Base-by-base conservation (phyloP, 495 filamentous ascomycete genomes). In the Copromyces sp. region DNA sequence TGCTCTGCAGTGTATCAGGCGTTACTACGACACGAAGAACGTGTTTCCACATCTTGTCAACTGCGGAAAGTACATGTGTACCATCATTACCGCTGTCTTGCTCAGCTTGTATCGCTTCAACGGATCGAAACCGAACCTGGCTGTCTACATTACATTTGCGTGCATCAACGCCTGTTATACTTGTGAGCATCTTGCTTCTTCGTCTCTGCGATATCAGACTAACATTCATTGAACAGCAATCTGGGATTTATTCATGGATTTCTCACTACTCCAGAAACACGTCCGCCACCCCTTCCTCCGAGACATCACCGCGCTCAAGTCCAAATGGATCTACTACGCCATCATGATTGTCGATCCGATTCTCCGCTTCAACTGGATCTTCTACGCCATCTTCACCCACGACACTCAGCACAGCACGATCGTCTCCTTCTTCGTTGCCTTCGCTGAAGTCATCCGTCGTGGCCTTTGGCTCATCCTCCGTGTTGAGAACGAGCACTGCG, bases 241-340 rank as follows among this genome's bases (percentile, higher is more conserved):
- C n/a, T 99, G 95, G 95, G 95, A 99, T 76, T 77, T 99, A n/a
- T 88, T 91, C 72, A 97, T 98, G 92, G 95, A 99, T 81, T 98
- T 94, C 90, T 94, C 88, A 53, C 84, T 98, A 17, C 86, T 93
- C 9, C 93, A 97, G 74, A 87, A 91, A 1, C 89, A 92, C 69
- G 87, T 92, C 3, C 83, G 85, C 44, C 85, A 91, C 70, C 86
- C 84, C 1, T 89, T 94, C 69, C 87, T 99, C 20, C 89, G 95
- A n/a, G 86, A 92, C 47, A 88, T 89, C n/a, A 86, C 94, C 0
- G 93, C 90, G 1, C 92, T 93, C 79, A 94, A 94, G 74, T 84
- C 83, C 7, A 83, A 86, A 3, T 94, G 91, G 90, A 81, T 90
- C 8, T 99, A 99, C 83, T 98, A 98, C 77, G 79, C 79, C 9